Conservation (phyloP, 371 early-diverging fungal genomes). For the Syncephalastrum sp. region DNA sequence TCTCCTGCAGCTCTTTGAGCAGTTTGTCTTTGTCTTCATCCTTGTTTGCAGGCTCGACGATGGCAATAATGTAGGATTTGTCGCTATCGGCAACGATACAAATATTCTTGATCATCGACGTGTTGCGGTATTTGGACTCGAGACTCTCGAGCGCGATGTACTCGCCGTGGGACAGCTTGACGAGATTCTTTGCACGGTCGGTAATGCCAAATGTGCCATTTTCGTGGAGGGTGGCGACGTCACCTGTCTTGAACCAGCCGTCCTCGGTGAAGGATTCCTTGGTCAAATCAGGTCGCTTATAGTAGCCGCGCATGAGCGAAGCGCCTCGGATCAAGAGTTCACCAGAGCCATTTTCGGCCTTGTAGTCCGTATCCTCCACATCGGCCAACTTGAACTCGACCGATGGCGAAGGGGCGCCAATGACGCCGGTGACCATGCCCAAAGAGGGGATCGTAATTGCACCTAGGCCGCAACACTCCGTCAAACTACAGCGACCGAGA, state of each 20-base stretch:
- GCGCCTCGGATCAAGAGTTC: conserved; percentile 94
- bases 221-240: conserved; percentile 79
- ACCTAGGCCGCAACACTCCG: conserved; percentile 51
- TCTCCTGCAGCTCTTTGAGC: conserved; percentile 43
- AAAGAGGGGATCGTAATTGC: conserved; percentile 48
- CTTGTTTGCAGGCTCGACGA: conserved; percentile 62
- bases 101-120: conserved; percentile 70
- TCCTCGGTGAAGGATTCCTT: conserved; percentile 74
- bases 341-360: conserved; percentile 61
- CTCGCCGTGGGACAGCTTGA: conserved; percentile 92
- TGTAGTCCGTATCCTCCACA: conserved; percentile 79
- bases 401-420: conserved; percentile 76
- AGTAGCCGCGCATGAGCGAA: conserved; percentile 87
- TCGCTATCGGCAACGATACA: conserved; percentile 79
- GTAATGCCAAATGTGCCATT: conserved; percentile 72
- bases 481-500: conserved; percentile 37
- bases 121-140: conserved; percentile 82
- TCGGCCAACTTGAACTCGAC: conserved; percentile 82
- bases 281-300: conserved; percentile 80
- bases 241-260: conserved; percentile 97
- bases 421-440: conserved; percentile 52
- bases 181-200: conserved; percentile 86
- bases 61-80: conserved; percentile 59
- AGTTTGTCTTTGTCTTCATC: conserved; percentile 43
- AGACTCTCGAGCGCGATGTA: conserved; percentile 95